Evolutionary conservation across 306 rosid genomes (phyloP).

Genomic region (Cicer chorassanicum): DNA sequence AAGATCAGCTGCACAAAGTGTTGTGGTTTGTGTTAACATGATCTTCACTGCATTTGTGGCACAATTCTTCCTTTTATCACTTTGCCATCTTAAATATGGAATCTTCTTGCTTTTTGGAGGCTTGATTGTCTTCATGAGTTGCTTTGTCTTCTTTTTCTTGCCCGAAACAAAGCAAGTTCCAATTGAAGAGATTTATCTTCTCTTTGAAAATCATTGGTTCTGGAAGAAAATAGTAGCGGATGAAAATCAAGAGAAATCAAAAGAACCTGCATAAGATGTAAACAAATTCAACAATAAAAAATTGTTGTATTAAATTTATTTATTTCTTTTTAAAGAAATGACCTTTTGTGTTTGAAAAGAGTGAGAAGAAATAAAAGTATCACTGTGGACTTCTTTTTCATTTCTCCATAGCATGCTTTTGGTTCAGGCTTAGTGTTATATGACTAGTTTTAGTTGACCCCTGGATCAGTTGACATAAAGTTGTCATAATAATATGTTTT

Average conservation of each 20-base stretch:
- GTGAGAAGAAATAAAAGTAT: no score
- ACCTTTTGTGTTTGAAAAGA: no score
- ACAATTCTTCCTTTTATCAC: constrained; percentile 66
- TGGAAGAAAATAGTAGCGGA: constrained; percentile 60
- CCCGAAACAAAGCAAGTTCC: constrained; percentile 90
- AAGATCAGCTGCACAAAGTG: constrained; percentile 88
- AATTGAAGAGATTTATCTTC: constrained; percentile 72
- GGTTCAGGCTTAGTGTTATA: no score
- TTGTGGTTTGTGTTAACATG: constrained; percentile 87
- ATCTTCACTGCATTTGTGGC: constrained; percentile 82
- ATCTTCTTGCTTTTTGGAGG: constrained; percentile 74
- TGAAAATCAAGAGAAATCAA: constrained; percentile 56
- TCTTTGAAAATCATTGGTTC: constrained; percentile 75
- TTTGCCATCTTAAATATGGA: constrained; percentile 85
- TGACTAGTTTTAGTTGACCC: no score
- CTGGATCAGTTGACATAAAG: no score
- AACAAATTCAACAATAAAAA: background rate
- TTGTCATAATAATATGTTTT: no score
- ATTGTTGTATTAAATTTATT: background rate
- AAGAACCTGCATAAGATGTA: constrained; percentile 35
- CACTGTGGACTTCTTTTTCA: no score
- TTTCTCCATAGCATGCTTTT: no score
- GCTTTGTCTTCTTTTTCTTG: constrained; percentile 71
- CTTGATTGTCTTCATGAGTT: constrained; percentile 62
- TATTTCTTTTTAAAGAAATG: no score